Conservation (phyloP, 2,329 filamentous ascomycete species). For the Aschersonia sp. region DNA sequence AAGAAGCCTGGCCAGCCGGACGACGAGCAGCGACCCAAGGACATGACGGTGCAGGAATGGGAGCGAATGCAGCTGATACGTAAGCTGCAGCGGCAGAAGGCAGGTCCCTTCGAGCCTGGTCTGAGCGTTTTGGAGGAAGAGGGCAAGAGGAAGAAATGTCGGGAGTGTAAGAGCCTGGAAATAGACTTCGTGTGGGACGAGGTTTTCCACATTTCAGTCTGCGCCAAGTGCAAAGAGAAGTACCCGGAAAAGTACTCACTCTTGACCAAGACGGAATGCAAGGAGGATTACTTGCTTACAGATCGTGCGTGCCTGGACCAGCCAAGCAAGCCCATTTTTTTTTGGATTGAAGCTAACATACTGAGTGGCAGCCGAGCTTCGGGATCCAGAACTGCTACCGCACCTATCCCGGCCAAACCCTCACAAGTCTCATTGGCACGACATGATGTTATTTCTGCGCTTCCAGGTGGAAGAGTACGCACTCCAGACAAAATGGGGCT, state of each 20-base stretch:
- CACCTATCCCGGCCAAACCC: slow-evolving; percentile 85
- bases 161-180: slow-evolving; percentile 71
- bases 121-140: slow-evolving; percentile 58
- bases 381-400: slow-evolving; percentile 72
- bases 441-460: slow-evolving; percentile 95
- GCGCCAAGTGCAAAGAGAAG: slow-evolving; percentile 76
- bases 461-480: slow-evolving; percentile 94
- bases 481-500: slow-evolving; percentile 82
- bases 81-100: slow-evolving; percentile 56
- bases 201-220: slow-evolving; percentile 62
- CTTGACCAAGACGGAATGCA: slow-evolving; percentile 91
- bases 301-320: slow-evolving; percentile 47
- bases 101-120: slow-evolving; percentile 78
- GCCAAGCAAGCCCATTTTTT: neutral
- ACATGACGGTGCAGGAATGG: slow-evolving; percentile 89
- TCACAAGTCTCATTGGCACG: slow-evolving; percentile 90
- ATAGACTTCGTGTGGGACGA: slow-evolving; percentile 96
- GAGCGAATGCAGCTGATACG: slow-evolving; percentile 66
- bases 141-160: slow-evolving; percentile 57
- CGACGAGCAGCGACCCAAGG: slow-evolving; percentile 53
- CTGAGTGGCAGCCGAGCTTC: slow-evolving; percentile 56
- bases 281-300: slow-evolving; percentile 88
- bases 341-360: neutral
- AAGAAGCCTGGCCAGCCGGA: slow-evolving; percentile 21
- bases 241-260: slow-evolving; percentile 86